Evolutionary conservation across 768 basidiomycete genomes (phyloP), one percentile per base, ranked within the genome.

Genomic region (Rhizopogon roseolus): DNA sequence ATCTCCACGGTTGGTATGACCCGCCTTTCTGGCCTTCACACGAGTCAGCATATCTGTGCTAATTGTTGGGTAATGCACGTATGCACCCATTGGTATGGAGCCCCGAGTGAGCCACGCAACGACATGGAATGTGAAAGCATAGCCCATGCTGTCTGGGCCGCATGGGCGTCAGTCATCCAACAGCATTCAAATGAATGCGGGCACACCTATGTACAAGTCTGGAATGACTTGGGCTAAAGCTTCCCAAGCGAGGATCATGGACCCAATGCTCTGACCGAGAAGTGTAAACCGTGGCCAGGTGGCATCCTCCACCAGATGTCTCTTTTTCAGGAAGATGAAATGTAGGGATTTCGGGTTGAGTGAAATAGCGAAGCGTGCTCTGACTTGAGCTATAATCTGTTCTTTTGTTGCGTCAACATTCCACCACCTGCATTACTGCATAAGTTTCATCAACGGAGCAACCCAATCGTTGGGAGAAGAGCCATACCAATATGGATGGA

Each of bases 41-140:
- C 96, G 85, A 49, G 78, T 76, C 34, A 98, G 78, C 97, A 98
- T 98, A 59, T 93, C 86, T 7, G 88, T 88, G 64, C 91, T 93
- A 65, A 99, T 96, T 7, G 91, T 97, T 1, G 97, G 97, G 64
- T 97, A 99, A 68, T 99, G 97, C 9, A 93, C 83, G 62, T 98
- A 99, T 28, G 93, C 89, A 8, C 89, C 93, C 22, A 96, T 78
- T 2, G 90, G 85, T 39, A 92, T 77, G 14, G 75, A 65, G 14
- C 81, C 78, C 43, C 60, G 58, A 17, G 68, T 68, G 2, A 96
- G 63, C 49, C 82, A 69, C 1, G 80, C 71, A 7, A 94, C 85
- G 29, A 89, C 72, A 16, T 87, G 92, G 67, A 91, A 93, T 2
- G 93, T 92, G 65, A 98, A 98, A 0, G 94, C 93, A 61, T 94